Conservation (phyloP, 768 basidiomycete genomes). For the Neoboletus magnificus region DNA sequence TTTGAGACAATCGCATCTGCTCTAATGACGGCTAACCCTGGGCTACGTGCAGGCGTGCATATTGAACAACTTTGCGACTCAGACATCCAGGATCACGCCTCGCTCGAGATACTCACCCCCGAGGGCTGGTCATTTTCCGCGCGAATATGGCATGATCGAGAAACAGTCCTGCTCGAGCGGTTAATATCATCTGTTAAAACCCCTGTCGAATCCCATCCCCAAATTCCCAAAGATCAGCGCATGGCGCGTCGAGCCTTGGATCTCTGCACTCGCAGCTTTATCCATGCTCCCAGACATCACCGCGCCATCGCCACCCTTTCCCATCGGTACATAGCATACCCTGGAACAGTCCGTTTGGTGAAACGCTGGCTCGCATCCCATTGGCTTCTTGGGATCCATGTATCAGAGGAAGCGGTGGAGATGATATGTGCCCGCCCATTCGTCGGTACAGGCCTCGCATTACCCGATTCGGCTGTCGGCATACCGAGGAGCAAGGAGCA, state of each 20-base stretch:
- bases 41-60: slow-evolving; percentile 57
- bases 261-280: slow-evolving; percentile 66
- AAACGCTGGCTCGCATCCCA: slow-evolving; percentile 94
- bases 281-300: slow-evolving; percentile 82
- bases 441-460: slow-evolving; percentile 42
- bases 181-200: slow-evolving; percentile 47
- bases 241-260: slow-evolving; percentile 56
- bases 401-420: slow-evolving; percentile 80
- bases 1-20: slow-evolving; percentile 74
- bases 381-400: slow-evolving; percentile 73
- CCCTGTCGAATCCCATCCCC: not conserved
- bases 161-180: slow-evolving; percentile 72
- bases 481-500: slow-evolving; percentile 75
- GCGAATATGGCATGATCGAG: slow-evolving; percentile 85
- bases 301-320: slow-evolving; percentile 73
- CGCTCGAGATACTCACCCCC: slow-evolving; percentile 72
- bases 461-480: slow-evolving; percentile 37
- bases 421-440: slow-evolving; percentile 81
- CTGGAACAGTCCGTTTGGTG: slow-evolving; percentile 80
- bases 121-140: slow-evolving; percentile 87
- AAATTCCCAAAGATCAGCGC: slow-evolving; percentile 42
- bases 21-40: slow-evolving; percentile 51
- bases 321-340: slow-evolving; percentile 75
- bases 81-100: slow-evolving; percentile 63
- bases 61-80: slow-evolving; percentile 49